Evolutionary conservation across 2,329 filamentous ascomycete species (phyloP).

Genomic region (Penicillium psychrosexuale): DNA sequence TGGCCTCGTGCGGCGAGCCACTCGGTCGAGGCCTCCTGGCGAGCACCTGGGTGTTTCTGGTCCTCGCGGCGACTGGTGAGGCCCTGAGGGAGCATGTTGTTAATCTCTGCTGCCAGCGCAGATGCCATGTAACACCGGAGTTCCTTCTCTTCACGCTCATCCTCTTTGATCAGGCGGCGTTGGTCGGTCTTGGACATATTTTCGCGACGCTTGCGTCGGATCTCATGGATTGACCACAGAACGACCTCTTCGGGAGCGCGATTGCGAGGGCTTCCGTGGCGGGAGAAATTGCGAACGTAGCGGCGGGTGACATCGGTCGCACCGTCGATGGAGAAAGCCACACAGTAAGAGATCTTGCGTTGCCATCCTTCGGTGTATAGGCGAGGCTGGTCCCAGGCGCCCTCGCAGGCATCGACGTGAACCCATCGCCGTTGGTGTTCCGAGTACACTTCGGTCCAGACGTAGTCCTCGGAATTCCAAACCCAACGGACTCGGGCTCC

Average conservation of each 20-base stretch:
- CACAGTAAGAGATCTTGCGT: conserved; percentile 94
- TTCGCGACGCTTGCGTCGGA: conserved; percentile 75
- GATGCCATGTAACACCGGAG: conserved; percentile 45
- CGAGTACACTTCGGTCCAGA: conserved; percentile 97
- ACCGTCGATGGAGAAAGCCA: conserved; percentile 91
- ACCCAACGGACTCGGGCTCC: conserved; percentile 92
- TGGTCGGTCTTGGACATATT: conserved; percentile 78
- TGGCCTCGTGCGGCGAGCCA: conserved; percentile 32
- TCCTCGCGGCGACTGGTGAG: conserved; percentile 34
- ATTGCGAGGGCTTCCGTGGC: conserved; percentile 67
- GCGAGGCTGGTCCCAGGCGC: conserved; percentile 89
- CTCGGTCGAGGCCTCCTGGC: conserved; percentile 34
- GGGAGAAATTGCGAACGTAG: conserved; percentile 55
- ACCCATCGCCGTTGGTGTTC: conserved; percentile 91
- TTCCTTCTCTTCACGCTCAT: conserved; percentile 50
- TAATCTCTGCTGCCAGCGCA: conserved; percentile 46
- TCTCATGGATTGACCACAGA: conserved; percentile 87
- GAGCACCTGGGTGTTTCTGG: conserved; percentile 41
- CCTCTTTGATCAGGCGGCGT: conserved; percentile 45
- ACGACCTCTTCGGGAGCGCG: conserved; percentile 85
- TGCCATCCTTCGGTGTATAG: conserved; percentile 94
- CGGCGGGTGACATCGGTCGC: conserved; percentile 65
- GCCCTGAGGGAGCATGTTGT: conserved; percentile 39
- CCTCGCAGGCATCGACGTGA: conserved; percentile 94
- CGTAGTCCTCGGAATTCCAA: conserved; percentile 96